Evolutionary conservation across 768 basidiomycete genomes (phyloP).

Genomic region (Crassisporium funariophilum): DNA sequence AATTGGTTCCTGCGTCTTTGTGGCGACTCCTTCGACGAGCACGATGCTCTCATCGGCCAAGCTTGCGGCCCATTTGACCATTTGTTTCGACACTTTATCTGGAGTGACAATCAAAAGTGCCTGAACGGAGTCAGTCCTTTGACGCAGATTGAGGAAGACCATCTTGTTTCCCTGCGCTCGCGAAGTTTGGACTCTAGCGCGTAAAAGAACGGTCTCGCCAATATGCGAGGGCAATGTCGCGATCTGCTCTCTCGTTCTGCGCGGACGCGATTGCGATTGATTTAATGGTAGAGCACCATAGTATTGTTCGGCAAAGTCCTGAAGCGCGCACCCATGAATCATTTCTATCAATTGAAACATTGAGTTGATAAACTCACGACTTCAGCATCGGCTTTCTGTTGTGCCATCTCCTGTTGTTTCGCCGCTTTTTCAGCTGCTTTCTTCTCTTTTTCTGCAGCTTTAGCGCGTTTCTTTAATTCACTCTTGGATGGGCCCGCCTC

Average conservation of each 20-base stretch:
- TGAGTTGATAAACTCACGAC: conserved; percentile 41
- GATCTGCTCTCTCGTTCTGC: conserved; percentile 65
- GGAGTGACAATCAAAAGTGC: conserved; percentile 74
- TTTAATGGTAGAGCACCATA: conserved; percentile 91
- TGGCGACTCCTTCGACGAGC: conserved; percentile 82
- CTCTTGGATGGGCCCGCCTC: conserved; percentile 72
- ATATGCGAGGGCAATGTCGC: conserved; percentile 62
- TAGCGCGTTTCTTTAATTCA: conserved; percentile 89
- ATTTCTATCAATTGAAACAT: conserved; percentile 12
- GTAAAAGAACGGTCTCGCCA: conserved; percentile 77
- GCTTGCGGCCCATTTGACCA: conserved; percentile 89
- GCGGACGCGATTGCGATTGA: conserved; percentile 82
- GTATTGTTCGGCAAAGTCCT: conserved; percentile 79
- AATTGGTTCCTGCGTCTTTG: conserved; percentile 79
- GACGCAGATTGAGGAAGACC: conserved; percentile 91
- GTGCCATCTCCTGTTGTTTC: conserved; percentile 72
- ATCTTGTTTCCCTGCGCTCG: conserved; percentile 95
- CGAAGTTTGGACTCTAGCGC: conserved; percentile 89
- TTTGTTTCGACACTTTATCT: conserved; percentile 89
- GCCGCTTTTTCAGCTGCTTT: conserved; percentile 87
- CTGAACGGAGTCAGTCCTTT: conserved; percentile 85
- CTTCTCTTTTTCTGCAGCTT: conserved; percentile 87
- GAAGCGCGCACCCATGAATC: conserved; percentile 7
- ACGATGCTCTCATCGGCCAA: conserved; percentile 89
- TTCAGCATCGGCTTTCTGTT: conserved; percentile 66